phyloP scores from a whole-genome alignment of 257 asterid species.

The Orobanche coerulescens region DNA sequence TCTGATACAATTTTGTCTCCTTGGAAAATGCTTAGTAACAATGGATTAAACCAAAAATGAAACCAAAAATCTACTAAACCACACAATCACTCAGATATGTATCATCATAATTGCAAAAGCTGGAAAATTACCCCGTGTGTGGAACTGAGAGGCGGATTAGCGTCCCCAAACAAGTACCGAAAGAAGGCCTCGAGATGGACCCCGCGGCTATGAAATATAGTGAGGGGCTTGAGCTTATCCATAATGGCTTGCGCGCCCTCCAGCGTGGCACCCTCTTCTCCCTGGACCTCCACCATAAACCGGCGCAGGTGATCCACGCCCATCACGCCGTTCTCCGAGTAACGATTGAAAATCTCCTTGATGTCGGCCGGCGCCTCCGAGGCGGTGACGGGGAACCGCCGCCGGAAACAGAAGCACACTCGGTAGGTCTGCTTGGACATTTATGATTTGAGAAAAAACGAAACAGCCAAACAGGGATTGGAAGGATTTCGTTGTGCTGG shows the following conservation, averaged over 20 bases:
- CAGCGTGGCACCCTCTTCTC: slow-evolving; percentile 34
- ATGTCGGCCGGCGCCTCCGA: slow-evolving; percentile 48
- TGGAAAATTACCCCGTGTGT: slow-evolving; percentile 32
- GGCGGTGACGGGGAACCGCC: slow-evolving; percentile 42
- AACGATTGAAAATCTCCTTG: slow-evolving; percentile 28
- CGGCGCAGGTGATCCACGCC: slow-evolving; percentile 30
- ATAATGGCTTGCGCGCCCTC: slow-evolving; percentile 41
- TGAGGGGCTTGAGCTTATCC: slow-evolving; percentile 31
- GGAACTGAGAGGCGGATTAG: slow-evolving; percentile 35
- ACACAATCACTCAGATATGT: background rate
- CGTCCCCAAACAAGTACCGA: slow-evolving; percentile 41
- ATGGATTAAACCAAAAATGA: background rate
- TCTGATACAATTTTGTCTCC: too few species aligned
- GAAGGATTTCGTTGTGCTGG: background rate
- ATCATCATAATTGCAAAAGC: background rate
- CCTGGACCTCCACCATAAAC: slow-evolving; percentile 43
- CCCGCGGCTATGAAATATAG: slow-evolving; percentile 38
- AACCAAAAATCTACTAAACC: background rate
- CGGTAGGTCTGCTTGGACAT: slow-evolving; percentile 48
- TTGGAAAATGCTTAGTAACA: background rate
- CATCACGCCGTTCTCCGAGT: slow-evolving; percentile 46
- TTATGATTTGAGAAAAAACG: background rate
- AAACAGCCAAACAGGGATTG: background rate
- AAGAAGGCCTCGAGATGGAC: slow-evolving; percentile 39
- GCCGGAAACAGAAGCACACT: slow-evolving; percentile 51